Base-by-base conservation (phyloP, 2,329 filamentous ascomycete species). In the Neonectria coccinea region DNA sequence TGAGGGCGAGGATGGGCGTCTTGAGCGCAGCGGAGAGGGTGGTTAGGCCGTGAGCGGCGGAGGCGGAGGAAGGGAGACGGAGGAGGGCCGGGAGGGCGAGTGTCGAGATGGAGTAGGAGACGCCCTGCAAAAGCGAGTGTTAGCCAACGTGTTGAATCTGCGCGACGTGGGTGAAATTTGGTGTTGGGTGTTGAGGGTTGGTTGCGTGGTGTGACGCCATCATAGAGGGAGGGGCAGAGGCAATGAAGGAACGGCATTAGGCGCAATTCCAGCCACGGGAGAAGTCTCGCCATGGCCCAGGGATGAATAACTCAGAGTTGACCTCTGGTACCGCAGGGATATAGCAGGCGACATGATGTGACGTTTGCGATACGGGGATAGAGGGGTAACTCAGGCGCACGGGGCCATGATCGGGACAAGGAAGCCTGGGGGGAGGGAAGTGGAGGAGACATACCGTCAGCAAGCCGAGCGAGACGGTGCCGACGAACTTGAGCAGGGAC, bases 401-500 rank as follows among this genome's bases (percentile, higher is more conserved):
- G 65, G 62, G 62, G 59, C 25, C 31, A 52, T 33, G 29, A 10
- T 14, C 42, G n/a, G n/a, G 39, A 20, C 10, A 52, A 22, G 25
- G 58, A 62, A 42, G 31, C 31, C 27, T 29, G 29, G 29, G 29
- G 31, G 25, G 29, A 27, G 25, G 25, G 22, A 22, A 25, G 25
- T 5, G 25, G 39, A 29, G 16, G 60, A 39, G 51, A 84, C 91
- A 75, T 87, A 97, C 94, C 64, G 94, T 97, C 79, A 97, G 82
- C 62, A 97, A 86, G 68, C 95, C 95, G 62, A 97, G 86, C 73
- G 92, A 95, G 70, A 97, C 88, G 56, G 93, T 97, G 75, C 95
- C 95, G 71, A 97, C 91, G 79, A 97, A 97, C 83, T 98, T 97
- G 82, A 92, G 89, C 79, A 91, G 82, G 60, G 92, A 90, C 75